Evolutionary conservation across 2,329 filamentous ascomycete species (phyloP), one percentile per base, ranked within the genome.

Genomic region (Zasmidium cellare): DNA sequence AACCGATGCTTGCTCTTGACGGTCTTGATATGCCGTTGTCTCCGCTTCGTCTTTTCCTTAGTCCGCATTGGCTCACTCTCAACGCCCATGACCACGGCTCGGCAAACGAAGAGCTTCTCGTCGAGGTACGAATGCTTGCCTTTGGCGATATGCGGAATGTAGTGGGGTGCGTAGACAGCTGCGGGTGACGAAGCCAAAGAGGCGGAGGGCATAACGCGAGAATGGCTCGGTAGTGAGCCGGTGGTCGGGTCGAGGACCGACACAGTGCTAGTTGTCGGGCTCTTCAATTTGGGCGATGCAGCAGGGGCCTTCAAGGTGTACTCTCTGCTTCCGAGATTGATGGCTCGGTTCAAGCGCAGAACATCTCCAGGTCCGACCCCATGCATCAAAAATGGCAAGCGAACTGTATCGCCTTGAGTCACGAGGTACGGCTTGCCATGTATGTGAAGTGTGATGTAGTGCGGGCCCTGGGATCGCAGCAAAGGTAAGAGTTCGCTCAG

Each of bases 1-100:
- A 89, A 96, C 69, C 85, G 83, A 73, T 96, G 91, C 83, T 99
- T 97, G 80, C 91, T 97, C 79, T 83, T 88, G 9, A 94, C 88
- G 58, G 83, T 85, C 80, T 87, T 91, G 51, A 84, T 82, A 71
- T 84, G 82, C 62, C 85, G 77, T 67, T 84, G 80, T 71, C 88
- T 82, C 71, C 90, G 80, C 74, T 88, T 88, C 70, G 80, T 84
- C 77, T 83, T 83, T 74, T 82, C 79, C 70, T 77, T 79, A 38
- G 82, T 70, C 55, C 79, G 68, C 78, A 83, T 73, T 46, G 81
- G 81, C 85, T 89, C 80, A 57, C 85, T 84, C 77, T 97, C 94
- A 6, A 89, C 85, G 5, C 92, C 93, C 62, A 94, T 82, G 23
- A 99, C 92, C 31, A 87, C 85, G 16, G 92, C 91, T 58, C 92